These are phyloP conservation scores for Aspergillus brasiliensis DNA, from an alignment of 2,329 filamentous ascomycete genomes.

Conservation along the genomic window DNA sequence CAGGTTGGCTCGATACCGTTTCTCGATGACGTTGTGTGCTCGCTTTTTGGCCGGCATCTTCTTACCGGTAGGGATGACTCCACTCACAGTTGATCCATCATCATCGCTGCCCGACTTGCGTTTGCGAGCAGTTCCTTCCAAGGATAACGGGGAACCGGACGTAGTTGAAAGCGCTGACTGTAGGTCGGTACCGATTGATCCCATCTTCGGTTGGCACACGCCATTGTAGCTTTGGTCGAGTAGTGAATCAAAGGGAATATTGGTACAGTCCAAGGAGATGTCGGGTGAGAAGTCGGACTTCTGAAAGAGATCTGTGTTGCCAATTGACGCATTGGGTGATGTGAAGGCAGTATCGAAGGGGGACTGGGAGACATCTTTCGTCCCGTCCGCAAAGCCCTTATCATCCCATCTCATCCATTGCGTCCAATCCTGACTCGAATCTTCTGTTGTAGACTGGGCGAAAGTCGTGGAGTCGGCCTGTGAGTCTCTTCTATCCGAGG, in stretches of 20 bases:
- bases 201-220: constrained; percentile 7
- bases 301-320: constrained; percentile 23
- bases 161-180: constrained; percentile 21
- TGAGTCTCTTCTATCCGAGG: constrained; percentile 23
- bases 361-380: constrained; percentile 29
- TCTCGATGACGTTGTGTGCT: constrained; percentile 97
- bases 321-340: constrained; percentile 29
- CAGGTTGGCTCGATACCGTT: constrained; percentile 91
- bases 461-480: constrained; percentile 22
- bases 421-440: constrained; percentile 44
- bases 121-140: constrained; percentile 55
- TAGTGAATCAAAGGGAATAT: constrained; percentile 27
- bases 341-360: constrained; percentile 28
- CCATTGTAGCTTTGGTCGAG: constrained; percentile 11
- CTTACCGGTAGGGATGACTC: constrained; percentile 39
- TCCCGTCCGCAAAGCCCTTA: constrained; percentile 31
- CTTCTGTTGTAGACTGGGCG: constrained; percentile 27
- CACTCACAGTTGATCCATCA: constrained; percentile 34
- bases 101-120: constrained; percentile 68
- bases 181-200: constrained; percentile 9
- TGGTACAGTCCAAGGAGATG: constrained; percentile 34
- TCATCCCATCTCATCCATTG: constrained; percentile 52
- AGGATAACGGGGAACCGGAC: constrained; percentile 30
- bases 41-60: constrained; percentile 79
- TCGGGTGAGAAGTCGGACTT: constrained; percentile 33